Evolutionary conservation across 371 early-diverging fungal species (phyloP).

Genomic region (Choanephora cucurbitarum): DNA sequence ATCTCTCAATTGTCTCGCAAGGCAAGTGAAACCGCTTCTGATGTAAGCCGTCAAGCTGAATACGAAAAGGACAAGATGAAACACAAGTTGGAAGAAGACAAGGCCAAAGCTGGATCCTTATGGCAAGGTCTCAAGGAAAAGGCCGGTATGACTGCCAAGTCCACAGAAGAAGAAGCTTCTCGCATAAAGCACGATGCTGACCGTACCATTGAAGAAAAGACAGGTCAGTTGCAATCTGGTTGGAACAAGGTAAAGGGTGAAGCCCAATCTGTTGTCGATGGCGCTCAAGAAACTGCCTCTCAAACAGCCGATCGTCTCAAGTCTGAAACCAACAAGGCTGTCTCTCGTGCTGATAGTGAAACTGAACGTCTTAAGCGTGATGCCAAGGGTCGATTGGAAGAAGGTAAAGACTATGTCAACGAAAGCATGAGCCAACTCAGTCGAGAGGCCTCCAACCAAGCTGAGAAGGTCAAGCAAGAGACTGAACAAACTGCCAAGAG

Average conservation of each 20-base stretch:
- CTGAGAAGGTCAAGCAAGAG: constrained; percentile 14
- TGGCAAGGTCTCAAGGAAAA: constrained; percentile 14
- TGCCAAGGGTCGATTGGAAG: constrained; percentile 3
- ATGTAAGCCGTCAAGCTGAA: neutral
- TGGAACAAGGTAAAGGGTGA: constrained; percentile 19
- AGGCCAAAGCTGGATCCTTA: neutral
- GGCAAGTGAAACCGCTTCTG: constrained; percentile 3
- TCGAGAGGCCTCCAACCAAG: constrained; percentile 7
- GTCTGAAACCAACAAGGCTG: constrained; percentile 12
- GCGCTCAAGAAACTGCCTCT: constrained; percentile 12
- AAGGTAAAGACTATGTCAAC: constrained; percentile 8
- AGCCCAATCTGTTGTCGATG: constrained; percentile 8
- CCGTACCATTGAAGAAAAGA: constrained; percentile 5
- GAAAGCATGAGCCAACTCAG: constrained; percentile 2
- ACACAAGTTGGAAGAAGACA: constrained; percentile 1
- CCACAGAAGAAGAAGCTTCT: constrained; percentile 13
- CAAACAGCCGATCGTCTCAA: constrained; percentile 12
- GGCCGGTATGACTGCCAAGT: constrained; percentile 3
- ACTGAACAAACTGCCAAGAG: constrained; percentile 17
- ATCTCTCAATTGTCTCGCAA: constrained; percentile 7
- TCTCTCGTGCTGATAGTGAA: constrained; percentile 9
- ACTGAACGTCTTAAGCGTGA: constrained; percentile 10
- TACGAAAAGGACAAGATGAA: constrained; percentile 7
- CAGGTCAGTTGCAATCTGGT: constrained; percentile 11
- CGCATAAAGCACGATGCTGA: constrained; percentile 12